A percentile compares a stretch with the other conserved stretches of the same genome.
Evolutionary conservation across 805 yeast genomes (phyloP).

Genomic region (Candida sithepensis): DNA sequence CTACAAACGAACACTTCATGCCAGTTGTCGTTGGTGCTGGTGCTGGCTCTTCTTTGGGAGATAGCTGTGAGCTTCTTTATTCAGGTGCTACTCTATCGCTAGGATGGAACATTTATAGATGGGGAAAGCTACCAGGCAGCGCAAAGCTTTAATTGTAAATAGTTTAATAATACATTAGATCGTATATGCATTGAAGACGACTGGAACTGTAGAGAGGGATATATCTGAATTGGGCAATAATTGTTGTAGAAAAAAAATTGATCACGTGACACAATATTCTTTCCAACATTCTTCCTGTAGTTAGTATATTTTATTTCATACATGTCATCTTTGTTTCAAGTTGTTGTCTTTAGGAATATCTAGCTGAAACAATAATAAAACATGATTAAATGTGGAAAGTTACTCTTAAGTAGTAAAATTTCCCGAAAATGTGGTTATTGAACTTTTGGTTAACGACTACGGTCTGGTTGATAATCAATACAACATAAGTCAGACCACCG

Average conservation of each 20-base stretch:
- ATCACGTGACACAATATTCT: not conserved
- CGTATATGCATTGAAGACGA: too few relatives aligned
- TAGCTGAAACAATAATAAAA: not conserved
- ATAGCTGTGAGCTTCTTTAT: constrained; percentile 43
- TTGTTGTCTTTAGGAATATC: not conserved
- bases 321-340: not conserved
- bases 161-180: not conserved
- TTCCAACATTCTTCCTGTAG: not conserved
- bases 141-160: not conserved
- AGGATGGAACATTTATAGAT: constrained; percentile 71
- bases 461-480: too few relatives aligned
- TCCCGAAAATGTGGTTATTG: too few relatives aligned
- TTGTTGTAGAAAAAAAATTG: too few relatives aligned
- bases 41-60: constrained; percentile 50
- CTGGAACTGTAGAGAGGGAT: too few relatives aligned
- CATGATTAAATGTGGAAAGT: not conserved
- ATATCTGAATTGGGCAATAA: too few relatives aligned
- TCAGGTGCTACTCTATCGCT: constrained; percentile 41
- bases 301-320: not conserved
- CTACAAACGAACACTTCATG: constrained; percentile 70
- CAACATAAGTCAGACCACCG: too few relatives aligned
- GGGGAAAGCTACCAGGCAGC: constrained; percentile 17
- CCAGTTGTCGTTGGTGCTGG: constrained; percentile 64
- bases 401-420: too few relatives aligned
- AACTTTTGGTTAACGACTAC: too few relatives aligned